Evolutionary conservation across 805 yeast species (phyloP).

Genomic region (Ogataea populi-albae): DNA sequence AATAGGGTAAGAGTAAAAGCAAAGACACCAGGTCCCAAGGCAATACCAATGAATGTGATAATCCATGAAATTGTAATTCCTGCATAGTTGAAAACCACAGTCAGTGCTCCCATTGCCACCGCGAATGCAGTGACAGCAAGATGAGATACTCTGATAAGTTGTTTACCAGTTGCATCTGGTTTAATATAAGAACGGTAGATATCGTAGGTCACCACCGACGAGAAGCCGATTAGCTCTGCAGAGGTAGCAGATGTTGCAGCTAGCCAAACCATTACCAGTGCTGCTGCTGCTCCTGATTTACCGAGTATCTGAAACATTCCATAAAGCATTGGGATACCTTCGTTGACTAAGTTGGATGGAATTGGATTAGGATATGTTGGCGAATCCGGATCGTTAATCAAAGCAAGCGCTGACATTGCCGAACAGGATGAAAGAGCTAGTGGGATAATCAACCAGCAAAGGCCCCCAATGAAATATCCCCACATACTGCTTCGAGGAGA

Average conservation of each 20-base stretch:
- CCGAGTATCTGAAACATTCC: conserved; percentile 36
- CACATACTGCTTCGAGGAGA: conserved; percentile 26
- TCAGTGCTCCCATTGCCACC: conserved; percentile 37
- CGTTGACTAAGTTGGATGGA: conserved; percentile 36
- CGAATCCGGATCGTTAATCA: conserved; percentile 32
- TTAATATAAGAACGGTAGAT: conserved; percentile 38
- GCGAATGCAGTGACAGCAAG: conserved; percentile 40
- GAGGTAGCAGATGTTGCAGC: conserved; percentile 42
- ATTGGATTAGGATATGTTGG: conserved; percentile 42
- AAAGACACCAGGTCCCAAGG: conserved; percentile 50
- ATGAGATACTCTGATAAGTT: conserved; percentile 37
- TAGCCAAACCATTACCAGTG: conserved; percentile 38
- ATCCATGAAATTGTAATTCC: conserved; percentile 43
- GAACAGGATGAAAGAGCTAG: conserved; percentile 30
- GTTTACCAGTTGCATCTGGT: conserved; percentile 38
- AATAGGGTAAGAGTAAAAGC: conserved; percentile 45
- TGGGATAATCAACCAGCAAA: conserved; percentile 34
- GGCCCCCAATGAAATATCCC: conserved; percentile 33
- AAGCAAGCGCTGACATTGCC: conserved; percentile 36
- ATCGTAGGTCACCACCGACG: conserved; percentile 40
- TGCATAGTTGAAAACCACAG: conserved; percentile 39
- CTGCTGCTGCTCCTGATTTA: conserved; percentile 41
- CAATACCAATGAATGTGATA: conserved; percentile 45
- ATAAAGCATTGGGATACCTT: conserved; percentile 38
- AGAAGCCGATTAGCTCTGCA: conserved; percentile 41